Evolutionary conservation across 2,329 filamentous ascomycete species (phyloP).

Genomic region (Penicillium rolfsii): DNA sequence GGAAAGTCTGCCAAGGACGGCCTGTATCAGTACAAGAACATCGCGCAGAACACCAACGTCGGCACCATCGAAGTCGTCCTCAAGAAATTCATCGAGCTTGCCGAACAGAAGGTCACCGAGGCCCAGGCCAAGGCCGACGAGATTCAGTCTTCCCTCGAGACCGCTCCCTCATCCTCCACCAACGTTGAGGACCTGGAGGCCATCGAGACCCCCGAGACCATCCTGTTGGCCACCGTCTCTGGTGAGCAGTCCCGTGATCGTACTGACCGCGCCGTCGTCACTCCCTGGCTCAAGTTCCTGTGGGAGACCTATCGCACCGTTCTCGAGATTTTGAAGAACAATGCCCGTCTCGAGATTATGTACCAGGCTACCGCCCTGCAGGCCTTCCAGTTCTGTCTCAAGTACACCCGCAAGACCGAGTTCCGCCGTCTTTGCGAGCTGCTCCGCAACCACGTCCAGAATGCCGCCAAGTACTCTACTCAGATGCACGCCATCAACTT

Average conservation of each 20-base stretch:
- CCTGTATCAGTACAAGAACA: constrained; percentile 99
- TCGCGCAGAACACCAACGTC: constrained; percentile 98
- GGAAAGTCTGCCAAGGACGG: constrained; percentile 98
- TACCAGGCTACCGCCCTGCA: constrained; percentile 98
- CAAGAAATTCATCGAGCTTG: constrained; percentile 96
- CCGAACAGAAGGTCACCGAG: constrained; percentile 92
- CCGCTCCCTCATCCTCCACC: constrained; percentile 65
- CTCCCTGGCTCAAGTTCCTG: constrained; percentile 98
- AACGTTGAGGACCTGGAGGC: constrained; percentile 96
- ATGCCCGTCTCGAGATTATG: constrained; percentile 93
- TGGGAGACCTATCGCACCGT: constrained; percentile 99
- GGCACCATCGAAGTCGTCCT: constrained; percentile 97
- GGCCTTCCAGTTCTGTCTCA: constrained; percentile 97
- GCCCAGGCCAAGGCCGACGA: constrained; percentile 96
- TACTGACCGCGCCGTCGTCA: constrained; percentile 96
- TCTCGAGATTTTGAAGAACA: constrained; percentile 98
- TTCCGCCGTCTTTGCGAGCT: constrained; percentile 98
- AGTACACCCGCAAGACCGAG: constrained; percentile 98
- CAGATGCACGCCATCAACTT: constrained; percentile 99
- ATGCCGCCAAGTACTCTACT: constrained; percentile 96
- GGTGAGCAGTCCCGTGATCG: constrained; percentile 97
- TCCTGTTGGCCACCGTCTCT: constrained; percentile 94
- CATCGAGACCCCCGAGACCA: constrained; percentile 95
- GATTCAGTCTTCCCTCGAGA: constrained; percentile 84
- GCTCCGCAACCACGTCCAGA: constrained; percentile 97